Evolutionary conservation across 352 stramenopile species (phyloP), one percentile per base, ranked within the genome.

Genomic region (Phytophthora podocarpi): DNA sequence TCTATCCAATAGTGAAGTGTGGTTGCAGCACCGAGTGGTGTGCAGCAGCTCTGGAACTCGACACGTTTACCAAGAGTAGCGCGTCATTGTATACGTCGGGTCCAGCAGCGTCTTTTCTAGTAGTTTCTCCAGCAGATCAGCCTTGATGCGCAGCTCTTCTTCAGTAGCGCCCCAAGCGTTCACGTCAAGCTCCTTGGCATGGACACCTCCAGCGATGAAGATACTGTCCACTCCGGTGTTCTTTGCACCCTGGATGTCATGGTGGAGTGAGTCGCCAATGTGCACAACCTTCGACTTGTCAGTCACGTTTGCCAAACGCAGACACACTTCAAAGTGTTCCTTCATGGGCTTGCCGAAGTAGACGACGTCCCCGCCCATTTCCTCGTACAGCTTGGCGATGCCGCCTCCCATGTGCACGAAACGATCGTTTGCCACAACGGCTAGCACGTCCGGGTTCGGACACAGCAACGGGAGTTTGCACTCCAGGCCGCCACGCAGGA

Each of bases 311-410:
- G 74, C 74, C 49, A 86, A 59, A 4, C 59, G 48, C 27, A 89
- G 48, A 34, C 76, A 87, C 11, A 84, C 76, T 28, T 93, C 64
- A 46, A 97, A 97, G 57, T 93, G 83, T 53, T 79, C 70, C 46
- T 70, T 73, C 48, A 88, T 71, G 6, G 90, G 90, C 55, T 97
- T 97, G 24, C 90, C 90, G 74, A 96, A 97, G 48, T 84, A 85
- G 20, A 82, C 46, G 24, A 90, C 82, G 16, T 65, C 41, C 4
- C 90, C 90, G 28, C 89, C 85, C 50, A 93, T 77, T 48, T 74
- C 59, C 63, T 89, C 76, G 58, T 97, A 97, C 47, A 74, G 51
- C 41, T 91, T 72, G 6, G 87, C 86, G 67, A 97, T 96, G 48
- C 85, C 93, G 43, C 71, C 77, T 65, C 87, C 87, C 56, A 72